Evolutionary conservation across 2,329 filamentous ascomycete species (phyloP), one percentile per base, ranked within the genome.

Genomic region (Clarireedia monteithiana): DNA sequence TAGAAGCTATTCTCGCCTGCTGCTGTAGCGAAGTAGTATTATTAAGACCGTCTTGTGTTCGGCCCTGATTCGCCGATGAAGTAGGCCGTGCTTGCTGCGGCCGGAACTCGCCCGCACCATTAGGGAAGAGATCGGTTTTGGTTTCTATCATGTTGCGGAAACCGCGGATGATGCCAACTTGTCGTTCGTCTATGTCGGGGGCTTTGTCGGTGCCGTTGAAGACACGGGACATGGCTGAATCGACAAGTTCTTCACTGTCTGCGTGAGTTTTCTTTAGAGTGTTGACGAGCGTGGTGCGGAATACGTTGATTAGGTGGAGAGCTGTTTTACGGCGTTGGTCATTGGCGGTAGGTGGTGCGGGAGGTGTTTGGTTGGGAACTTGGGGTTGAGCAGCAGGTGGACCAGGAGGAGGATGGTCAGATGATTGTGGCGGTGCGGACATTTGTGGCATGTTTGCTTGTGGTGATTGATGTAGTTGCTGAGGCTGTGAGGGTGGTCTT

Each of bases 151-250:
- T 20, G 10, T 45, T 24, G 1, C 42, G 42, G 20, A 45, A 23
- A 2, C n/a, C 42, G 20, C n/a, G 10, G 20, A 45, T 45, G 6
- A 45, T 20, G 20, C 20, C n/a, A 6, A 20, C 10, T 44, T 66
- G 62, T 20, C 61, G 58, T 15, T 55, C 55, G 39, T 64, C 59
- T 12, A 53, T 61, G 12, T 60, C 53, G 45, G 61, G 57, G 56
- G 62, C 52, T n/a, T 66, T 48, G 20, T 58, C 57, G 14, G 62
- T 58, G 6, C 57, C 45, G 15, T 65, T 64, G 38, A 68, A 60
- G 24, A 68, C 66, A 27, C 64, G 61, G 40, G 68, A 65, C 23
- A 67, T 60, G 5, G 67, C 66, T 5, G 63, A 66, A 38, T 65
- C 61, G n/a, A 71, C 58, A 39, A 69, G 59, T 15, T 58, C 62